These are phyloP conservation scores for Ophioceras dolichostomum DNA, from an alignment of 2,329 filamentous ascomycete genomes.

Conservation along the genomic window DNA sequence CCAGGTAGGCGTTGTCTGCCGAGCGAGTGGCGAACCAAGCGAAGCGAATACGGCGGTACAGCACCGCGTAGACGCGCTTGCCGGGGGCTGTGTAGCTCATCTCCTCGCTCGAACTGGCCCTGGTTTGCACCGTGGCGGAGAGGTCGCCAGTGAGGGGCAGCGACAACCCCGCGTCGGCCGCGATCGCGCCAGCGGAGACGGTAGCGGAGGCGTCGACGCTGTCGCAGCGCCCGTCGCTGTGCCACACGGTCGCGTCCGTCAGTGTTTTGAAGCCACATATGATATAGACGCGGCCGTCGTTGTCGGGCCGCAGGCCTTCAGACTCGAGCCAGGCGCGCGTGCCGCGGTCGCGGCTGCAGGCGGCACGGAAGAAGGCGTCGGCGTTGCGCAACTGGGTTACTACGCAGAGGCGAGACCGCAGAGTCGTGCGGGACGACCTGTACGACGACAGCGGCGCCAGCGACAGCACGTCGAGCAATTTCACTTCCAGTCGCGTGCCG, in stretches of 20 bases:
- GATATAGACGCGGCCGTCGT: neutral
- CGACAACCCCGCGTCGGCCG: neutral
- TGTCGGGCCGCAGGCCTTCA: neutral
- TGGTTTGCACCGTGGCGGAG: too few relatives aligned
- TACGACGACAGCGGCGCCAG: too few relatives aligned
- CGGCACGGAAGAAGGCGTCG: neutral
- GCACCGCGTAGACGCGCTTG: neutral
- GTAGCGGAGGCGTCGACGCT: neutral
- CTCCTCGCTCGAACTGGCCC: neutral
- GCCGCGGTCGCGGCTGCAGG: neutral
- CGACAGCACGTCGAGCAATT: neutral
- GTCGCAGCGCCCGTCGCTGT: neutral
- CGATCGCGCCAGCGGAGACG: neutral
- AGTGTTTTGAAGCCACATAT: neutral
- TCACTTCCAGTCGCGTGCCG: neutral
- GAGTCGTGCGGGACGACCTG: neutral
- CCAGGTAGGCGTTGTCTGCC: neutral
- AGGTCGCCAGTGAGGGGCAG: too few relatives aligned
- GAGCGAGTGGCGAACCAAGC: neutral
- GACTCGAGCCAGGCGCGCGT: neutral
- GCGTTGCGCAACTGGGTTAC: neutral
- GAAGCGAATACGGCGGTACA: neutral
- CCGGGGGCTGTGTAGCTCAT: neutral
- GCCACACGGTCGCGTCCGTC: neutral
- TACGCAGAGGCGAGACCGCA: neutral